These are phyloP conservation scores for Periconia digitata DNA, from an alignment of 2,329 filamentous ascomycete species.

Conservation along the genomic window DNA sequence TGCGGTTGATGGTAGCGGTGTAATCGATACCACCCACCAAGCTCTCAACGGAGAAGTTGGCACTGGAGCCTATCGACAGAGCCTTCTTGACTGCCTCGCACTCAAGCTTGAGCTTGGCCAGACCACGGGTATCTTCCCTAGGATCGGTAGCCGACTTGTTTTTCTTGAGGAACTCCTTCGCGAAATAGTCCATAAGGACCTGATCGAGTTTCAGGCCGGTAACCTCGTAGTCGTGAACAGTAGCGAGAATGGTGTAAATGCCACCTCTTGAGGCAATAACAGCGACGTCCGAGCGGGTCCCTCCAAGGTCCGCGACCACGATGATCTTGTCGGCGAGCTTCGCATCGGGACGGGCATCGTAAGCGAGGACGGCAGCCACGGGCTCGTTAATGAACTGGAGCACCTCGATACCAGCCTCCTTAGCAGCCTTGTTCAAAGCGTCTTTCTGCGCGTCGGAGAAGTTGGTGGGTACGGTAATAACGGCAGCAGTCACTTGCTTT, in stretches of 20 bases:
- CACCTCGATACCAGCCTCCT: slow-evolving; percentile 80
- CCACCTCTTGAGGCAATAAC: slow-evolving; percentile 89
- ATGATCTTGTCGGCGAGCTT: slow-evolving; percentile 81
- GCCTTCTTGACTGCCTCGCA: slow-evolving; percentile 90
- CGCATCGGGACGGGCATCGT: slow-evolving; percentile 81
- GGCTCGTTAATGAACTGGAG: slow-evolving; percentile 93
- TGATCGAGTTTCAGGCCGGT: slow-evolving; percentile 84
- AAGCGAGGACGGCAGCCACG: slow-evolving; percentile 82
- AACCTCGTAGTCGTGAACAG: slow-evolving; percentile 93
- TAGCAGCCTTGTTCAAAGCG: slow-evolving; percentile 75
- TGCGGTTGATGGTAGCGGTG: slow-evolving; percentile 85
- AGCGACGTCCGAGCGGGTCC: slow-evolving; percentile 87
- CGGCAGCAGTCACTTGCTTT: slow-evolving; percentile 90
- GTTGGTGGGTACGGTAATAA: slow-evolving; percentile 92
- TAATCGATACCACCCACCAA: slow-evolving; percentile 89
- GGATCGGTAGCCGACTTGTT: slow-evolving; percentile 76
- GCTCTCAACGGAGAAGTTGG: slow-evolving; percentile 90
- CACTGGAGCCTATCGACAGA: slow-evolving; percentile 82
- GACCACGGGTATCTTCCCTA: slow-evolving; percentile 73
- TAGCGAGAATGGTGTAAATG: slow-evolving; percentile 94
- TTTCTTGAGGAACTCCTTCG: slow-evolving; percentile 99
- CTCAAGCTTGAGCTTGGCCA: slow-evolving; percentile 92
- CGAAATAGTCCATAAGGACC: slow-evolving; percentile 91
- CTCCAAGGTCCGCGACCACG: slow-evolving; percentile 89
- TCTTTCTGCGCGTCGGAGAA: slow-evolving; percentile 85